phyloP scores from a whole-genome alignment of 768 basidiomycete genomes.

The Termitomyces sp. region DNA sequence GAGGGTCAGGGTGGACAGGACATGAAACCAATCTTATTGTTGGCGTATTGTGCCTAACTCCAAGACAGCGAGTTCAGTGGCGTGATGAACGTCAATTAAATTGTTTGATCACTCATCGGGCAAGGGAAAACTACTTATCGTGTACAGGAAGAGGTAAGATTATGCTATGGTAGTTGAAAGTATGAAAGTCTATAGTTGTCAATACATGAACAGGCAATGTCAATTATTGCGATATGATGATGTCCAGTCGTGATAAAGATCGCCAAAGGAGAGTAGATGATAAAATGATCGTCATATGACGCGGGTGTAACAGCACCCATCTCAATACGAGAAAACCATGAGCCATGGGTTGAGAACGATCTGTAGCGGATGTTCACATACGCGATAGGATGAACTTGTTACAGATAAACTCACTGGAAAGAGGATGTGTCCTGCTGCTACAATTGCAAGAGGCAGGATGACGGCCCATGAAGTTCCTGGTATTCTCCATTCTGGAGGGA shows the following conservation, averaged over 20 bases:
- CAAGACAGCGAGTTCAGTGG: background rate
- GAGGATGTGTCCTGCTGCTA: constrained; percentile 60
- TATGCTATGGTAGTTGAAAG: background rate
- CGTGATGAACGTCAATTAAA: background rate
- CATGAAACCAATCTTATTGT: background rate
- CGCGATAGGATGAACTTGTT: background rate
- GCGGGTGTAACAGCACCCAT: background rate
- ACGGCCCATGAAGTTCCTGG: constrained; percentile 65
- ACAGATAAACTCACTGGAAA: constrained; percentile 54
- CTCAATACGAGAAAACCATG: constrained; percentile 72
- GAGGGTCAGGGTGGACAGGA: too few species aligned
- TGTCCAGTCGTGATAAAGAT: background rate
- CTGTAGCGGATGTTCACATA: constrained; percentile 21
- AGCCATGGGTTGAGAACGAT: constrained; percentile 87
- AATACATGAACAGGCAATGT: background rate
- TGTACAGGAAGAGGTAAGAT: background rate
- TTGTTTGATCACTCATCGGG: background rate
- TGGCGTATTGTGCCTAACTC: too few species aligned
- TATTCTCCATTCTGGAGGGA: constrained; percentile 65
- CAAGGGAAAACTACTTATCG: background rate
- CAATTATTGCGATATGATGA: background rate
- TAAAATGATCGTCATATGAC: background rate
- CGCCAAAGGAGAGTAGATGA: constrained; percentile 4
- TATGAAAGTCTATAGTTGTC: background rate
- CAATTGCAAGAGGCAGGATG: constrained; percentile 68